phyloP scores from a whole-genome alignment of 2,329 filamentous ascomycete species.

The Aspergillus brasiliensis region DNA sequence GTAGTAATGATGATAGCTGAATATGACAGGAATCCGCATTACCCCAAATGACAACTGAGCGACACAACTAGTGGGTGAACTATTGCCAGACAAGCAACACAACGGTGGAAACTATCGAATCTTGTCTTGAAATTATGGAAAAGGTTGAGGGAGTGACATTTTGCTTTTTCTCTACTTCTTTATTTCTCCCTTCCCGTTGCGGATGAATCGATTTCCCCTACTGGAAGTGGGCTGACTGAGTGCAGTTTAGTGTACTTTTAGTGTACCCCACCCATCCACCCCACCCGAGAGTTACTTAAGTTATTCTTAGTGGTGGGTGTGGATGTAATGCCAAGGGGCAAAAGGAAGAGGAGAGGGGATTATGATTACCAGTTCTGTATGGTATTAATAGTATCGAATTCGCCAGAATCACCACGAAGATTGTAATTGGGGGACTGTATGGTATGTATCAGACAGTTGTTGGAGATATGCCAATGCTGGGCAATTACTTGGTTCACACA shows the following conservation, averaged over 20 bases:
- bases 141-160: no score
- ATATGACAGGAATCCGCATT: no score
- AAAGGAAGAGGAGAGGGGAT: no score
- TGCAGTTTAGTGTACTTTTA: no score
- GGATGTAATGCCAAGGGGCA: no score
- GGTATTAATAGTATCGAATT: neutral
- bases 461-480: neutral
- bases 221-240: no score
- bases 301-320: no score
- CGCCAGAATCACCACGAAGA: neutral
- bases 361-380: no score
- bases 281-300: no score
- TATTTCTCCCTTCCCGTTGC: neutral
- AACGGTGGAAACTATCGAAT: neutral
- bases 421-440: no score
- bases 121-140: neutral
- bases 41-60: no score
- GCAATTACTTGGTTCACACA: neutral
- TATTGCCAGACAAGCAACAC: neutral
- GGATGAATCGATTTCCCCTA: neutral
- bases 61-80: neutral
- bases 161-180: neutral
- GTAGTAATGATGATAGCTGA: no score
- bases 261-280: neutral
- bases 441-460: neutral